These are phyloP conservation scores for Anisogramma anomala DNA, from an alignment of 2,329 filamentous ascomycete genomes.

Conservation along the genomic window DNA sequence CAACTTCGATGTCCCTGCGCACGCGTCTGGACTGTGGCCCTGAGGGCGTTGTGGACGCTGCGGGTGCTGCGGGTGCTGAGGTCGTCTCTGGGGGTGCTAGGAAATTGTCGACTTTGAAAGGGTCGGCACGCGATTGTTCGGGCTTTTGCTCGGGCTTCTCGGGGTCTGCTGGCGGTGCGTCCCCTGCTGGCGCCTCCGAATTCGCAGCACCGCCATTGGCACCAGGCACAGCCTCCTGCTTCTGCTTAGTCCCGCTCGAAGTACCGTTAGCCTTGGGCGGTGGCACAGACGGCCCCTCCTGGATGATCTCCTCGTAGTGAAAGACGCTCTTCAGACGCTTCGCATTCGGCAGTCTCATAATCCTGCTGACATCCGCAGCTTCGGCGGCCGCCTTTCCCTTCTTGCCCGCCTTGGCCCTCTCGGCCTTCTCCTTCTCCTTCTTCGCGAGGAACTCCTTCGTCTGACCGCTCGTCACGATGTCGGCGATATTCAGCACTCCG, in stretches of 20 bases:
- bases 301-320: conserved; percentile 57
- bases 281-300: conserved; percentile 38
- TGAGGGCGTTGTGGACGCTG: conserved; percentile 18
- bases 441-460: conserved; percentile 73
- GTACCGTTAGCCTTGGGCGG: conserved; percentile 18
- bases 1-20: conserved; percentile 62
- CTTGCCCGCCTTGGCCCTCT: conserved; percentile 51
- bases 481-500: conserved; percentile 73
- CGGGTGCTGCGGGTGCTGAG: conserved; percentile 12
- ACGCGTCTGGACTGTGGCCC: conserved; percentile 43
- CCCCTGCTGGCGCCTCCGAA: conserved; percentile 7
- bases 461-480: conserved; percentile 70
- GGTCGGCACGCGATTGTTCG: conserved; percentile 3
- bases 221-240: not conserved
- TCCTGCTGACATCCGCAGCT: conserved; percentile 40
- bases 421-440: conserved; percentile 68
- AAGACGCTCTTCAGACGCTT: conserved; percentile 61
- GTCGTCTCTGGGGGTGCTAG: conserved; percentile 16
- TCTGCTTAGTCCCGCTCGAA: not conserved
- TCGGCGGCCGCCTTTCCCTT: conserved; percentile 46
- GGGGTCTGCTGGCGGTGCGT: conserved; percentile 9
- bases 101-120: conserved; percentile 16
- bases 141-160: conserved; percentile 7
- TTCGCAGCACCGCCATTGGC: conserved; percentile 13
- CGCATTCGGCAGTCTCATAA: conserved; percentile 55